These are phyloP conservation scores for Salix exigua DNA, from an alignment of 345 rosid species.

Conservation along the genomic window DNA sequence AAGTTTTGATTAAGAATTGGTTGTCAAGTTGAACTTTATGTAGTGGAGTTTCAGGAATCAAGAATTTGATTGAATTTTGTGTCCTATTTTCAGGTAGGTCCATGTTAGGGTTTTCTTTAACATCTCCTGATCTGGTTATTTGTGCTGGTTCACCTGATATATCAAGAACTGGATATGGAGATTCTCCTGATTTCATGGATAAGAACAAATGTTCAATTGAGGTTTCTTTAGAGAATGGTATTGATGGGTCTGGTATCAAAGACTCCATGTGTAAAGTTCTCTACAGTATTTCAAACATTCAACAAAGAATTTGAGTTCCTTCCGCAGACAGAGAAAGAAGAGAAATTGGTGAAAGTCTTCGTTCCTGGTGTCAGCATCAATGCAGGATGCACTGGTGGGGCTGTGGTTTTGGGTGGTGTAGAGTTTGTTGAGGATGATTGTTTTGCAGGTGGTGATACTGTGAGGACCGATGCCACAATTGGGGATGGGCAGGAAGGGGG, in stretches of 20 bases:
- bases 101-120: constrained; percentile 56
- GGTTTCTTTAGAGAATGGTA: constrained; percentile 78
- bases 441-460: constrained; percentile 45
- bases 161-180: constrained; percentile 30
- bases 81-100: constrained; percentile 43
- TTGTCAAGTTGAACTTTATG: not conserved
- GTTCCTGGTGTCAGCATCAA: constrained; percentile 36
- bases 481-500: constrained; percentile 23
- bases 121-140: constrained; percentile 71
- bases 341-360: constrained; percentile 8
- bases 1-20: not conserved
- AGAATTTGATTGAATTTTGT: not conserved
- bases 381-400: constrained; percentile 37
- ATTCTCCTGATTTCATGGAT: constrained; percentile 44
- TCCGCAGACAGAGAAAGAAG: constrained; percentile 29
- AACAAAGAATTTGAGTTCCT: constrained; percentile 57
- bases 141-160: constrained; percentile 72
- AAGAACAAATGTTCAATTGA: constrained; percentile 40
- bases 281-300: constrained; percentile 58
- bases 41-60: not conserved
- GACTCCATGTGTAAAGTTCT: constrained; percentile 55
- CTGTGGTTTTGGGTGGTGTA: constrained; percentile 28
- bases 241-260: constrained; percentile 34
- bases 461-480: constrained; percentile 30
- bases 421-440: constrained; percentile 34